Conservation (phyloP, 305 asterid genomes). For the Ajuga reptans region DNA sequence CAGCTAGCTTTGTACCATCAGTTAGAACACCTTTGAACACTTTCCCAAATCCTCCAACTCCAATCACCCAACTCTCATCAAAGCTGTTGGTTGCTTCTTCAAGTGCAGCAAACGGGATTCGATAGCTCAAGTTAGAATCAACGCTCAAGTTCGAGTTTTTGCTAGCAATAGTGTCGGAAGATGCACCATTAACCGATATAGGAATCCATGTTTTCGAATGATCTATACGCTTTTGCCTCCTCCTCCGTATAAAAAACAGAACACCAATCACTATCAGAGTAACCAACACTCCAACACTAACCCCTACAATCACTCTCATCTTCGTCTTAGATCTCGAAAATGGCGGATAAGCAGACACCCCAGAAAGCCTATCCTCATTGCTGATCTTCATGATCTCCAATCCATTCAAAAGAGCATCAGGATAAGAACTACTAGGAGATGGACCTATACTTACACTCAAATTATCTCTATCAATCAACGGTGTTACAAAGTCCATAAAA, state of each 20-base stretch:
- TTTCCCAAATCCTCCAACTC: slow-evolving; percentile 73
- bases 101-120: slow-evolving; percentile 43
- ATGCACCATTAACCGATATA: slow-evolving; percentile 41
- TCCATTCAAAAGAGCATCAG: slow-evolving; percentile 57
- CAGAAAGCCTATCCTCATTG: slow-evolving; percentile 35
- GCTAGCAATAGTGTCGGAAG: slow-evolving; percentile 45
- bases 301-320: slow-evolving; percentile 42
- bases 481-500: slow-evolving; percentile 47
- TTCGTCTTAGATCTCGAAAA: slow-evolving; percentile 33
- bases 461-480: slow-evolving; percentile 22
- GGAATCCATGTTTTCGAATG: slow-evolving; percentile 63
- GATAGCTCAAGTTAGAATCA: slow-evolving; percentile 42
- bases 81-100: slow-evolving; percentile 52
- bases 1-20: slow-evolving; percentile 53
- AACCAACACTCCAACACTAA: slow-evolving; percentile 30
- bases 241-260: slow-evolving; percentile 28
- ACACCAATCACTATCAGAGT: slow-evolving; percentile 26
- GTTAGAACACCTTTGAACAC: slow-evolving; percentile 50
- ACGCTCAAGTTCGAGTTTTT: slow-evolving; percentile 36
- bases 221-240: slow-evolving; percentile 28
- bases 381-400: slow-evolving; percentile 61
- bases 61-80: slow-evolving; percentile 54
- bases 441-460: slow-evolving; percentile 56
- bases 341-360: slow-evolving; percentile 17
- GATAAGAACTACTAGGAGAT: slow-evolving; percentile 29